Evolutionary conservation across 805 yeast genomes (phyloP).

Genomic region (Hanseniaspora lachancei): DNA sequence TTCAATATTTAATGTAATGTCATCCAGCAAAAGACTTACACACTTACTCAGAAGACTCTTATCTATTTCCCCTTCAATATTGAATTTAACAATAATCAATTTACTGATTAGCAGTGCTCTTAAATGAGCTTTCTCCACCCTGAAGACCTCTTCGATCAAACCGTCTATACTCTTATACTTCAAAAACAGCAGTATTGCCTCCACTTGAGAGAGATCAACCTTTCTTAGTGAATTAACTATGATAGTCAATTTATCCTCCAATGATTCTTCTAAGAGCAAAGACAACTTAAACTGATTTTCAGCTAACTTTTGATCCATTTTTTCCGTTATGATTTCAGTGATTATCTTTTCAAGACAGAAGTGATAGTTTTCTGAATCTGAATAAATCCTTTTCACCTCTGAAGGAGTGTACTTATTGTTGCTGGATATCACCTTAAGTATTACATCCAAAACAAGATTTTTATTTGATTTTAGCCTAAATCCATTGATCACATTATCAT

Average conservation of each 20-base stretch:
- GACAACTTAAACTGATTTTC: conserved; percentile 11
- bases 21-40: neutral
- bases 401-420: conserved; percentile 2
- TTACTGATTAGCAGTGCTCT: neutral
- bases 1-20: neutral
- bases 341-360: conserved; percentile 27
- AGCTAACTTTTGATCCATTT: conserved; percentile 14
- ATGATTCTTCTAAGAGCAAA: conserved; percentile 15
- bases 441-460: conserved; percentile 18
- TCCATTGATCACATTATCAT: neutral
- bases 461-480: neutral
- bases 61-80: neutral
- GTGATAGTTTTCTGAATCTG: conserved; percentile 22
- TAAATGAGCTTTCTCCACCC: neutral
- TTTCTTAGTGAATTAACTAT: conserved; percentile 27
- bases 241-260: conserved; percentile 19
- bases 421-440: neutral
- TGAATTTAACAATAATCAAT: neutral
- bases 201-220: conserved; percentile 18
- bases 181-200: conserved; percentile 13
- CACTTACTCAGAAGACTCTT: neutral
- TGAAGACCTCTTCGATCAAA: neutral
- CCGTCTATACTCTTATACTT: neutral
- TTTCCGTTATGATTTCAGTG: conserved; percentile 20
- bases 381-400: conserved; percentile 20